Base-by-base conservation (phyloP, 495 filamentous ascomycete species). In the Cairneyella variabilis region DNA sequence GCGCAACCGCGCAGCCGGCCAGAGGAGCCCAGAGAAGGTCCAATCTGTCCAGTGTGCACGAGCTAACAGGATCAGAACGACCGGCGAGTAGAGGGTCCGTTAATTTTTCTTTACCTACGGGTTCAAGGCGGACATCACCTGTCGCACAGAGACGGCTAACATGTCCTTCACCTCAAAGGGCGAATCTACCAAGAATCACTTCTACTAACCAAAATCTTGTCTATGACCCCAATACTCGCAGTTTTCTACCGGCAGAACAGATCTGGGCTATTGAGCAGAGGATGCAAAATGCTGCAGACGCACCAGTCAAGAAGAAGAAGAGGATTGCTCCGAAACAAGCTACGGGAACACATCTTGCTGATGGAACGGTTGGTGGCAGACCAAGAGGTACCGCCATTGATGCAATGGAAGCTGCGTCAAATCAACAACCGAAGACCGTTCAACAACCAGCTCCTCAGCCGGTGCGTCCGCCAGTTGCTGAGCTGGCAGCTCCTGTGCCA, bases 31-130 rank as follows among this genome's bases (percentile, higher is more conserved):
- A 59, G 25, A 60, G 54, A 25, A 39, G 28, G 10, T 42, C 57
- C 41, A 54, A 46, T 39, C 39, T 64, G 20, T 56, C 62, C 18
- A 57, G 53, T 53, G 59, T 60, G 21, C 46, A 51, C 34, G 59
- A 62, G 53, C 56, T 57, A 58, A 55, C 56, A 41, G 42, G 47
- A 46, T 23, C 69, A 47, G 82, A 79, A 16, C 70, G 82, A 50
- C 75, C 86, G 10, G 73, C 69, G 16, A 89, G 83, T 62, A 73
- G 80, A 58, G 80, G 73, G 37, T 90, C 87, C 2, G 74, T 92
- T 59, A 95, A 96, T 68, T 95, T 93, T 61, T 96, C 91, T 6
- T 89, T 90, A 34, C 90, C 90, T 3, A 83, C 82, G 61, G 77
- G 77, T 59, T 70, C 78, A 46, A 62, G 59, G 40, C 52, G 56